A percentile compares a stretch with the other conserved stretches of the same genome.
Evolutionary conservation across 768 basidiomycete species (phyloP).

Genomic region (Tricholoma saponaceum): DNA sequence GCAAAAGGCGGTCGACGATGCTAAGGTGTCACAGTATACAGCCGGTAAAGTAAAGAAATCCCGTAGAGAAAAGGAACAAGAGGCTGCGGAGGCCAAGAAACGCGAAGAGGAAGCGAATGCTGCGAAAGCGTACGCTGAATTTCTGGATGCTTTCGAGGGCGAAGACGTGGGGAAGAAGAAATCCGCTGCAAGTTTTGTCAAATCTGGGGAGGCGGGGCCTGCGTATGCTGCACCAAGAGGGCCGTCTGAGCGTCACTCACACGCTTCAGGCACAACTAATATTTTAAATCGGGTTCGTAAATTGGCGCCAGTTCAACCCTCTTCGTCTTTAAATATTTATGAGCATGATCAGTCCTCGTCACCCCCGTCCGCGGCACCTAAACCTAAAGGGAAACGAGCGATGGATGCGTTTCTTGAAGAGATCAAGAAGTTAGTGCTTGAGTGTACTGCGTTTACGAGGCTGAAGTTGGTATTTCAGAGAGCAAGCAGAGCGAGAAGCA

Average conservation of each 20-base stretch:
- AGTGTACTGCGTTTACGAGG: neutral
- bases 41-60: constrained; percentile 89
- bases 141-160: constrained; percentile 79
- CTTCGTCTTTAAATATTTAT: neutral
- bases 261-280: constrained; percentile 1
- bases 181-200: constrained; percentile 54
- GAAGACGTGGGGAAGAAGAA: constrained; percentile 52
- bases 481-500: constrained; percentile 88
- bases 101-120: constrained; percentile 79
- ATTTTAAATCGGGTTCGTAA: constrained; percentile 12
- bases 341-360: constrained; percentile 46
- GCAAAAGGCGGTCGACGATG: constrained; percentile 84
- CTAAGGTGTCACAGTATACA: constrained; percentile 81
- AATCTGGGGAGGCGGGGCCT: constrained; percentile 47
- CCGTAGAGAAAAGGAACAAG: constrained; percentile 86
- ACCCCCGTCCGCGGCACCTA: constrained; percentile 49
- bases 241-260: constrained; percentile 17
- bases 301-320: neutral
- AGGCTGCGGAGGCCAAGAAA: constrained; percentile 87
- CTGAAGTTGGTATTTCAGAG: constrained; percentile 44
- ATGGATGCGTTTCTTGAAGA: constrained; percentile 98
- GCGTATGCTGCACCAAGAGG: constrained; percentile 41
- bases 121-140: constrained; percentile 79
- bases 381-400: constrained; percentile 89
- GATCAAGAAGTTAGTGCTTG: constrained; percentile 71